Percentiles rank a stretch among this genome's conserved stretches.
These are phyloP conservation scores for Mortierella sp. DNA, from an alignment of 371 early-diverging fungal genomes.

Conservation along the genomic window DNA sequence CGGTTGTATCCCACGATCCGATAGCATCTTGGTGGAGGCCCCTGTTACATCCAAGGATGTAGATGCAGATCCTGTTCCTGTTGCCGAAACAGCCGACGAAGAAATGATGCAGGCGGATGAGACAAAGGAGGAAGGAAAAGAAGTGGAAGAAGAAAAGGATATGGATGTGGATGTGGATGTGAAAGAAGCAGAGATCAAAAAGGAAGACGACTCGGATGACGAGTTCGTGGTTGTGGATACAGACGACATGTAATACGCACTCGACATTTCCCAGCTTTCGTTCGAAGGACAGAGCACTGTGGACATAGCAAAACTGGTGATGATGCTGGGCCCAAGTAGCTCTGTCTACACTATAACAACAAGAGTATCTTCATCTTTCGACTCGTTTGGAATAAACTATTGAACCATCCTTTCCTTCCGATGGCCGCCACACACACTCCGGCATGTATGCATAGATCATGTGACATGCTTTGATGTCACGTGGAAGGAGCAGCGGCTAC, in stretches of 20 bases:
- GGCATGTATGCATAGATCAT: no score
- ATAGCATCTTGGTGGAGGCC: conserved; percentile 11
- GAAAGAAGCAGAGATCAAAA: neutral
- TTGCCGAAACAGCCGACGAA: neutral
- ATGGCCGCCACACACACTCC: no score
- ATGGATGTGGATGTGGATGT: neutral
- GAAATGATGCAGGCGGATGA: neutral
- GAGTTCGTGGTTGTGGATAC: conserved; percentile 42
- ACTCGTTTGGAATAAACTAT: no score
- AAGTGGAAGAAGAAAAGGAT: neutral
- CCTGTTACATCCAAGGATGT: neutral
- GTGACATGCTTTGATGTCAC: no score
- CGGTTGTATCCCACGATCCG: neutral
- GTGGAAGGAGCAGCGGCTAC: no score
- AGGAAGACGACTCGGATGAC: conserved; percentile 21
- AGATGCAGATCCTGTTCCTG: neutral
- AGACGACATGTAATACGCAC: conserved; percentile 26
- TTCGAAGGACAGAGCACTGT: no score
- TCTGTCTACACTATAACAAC: no score
- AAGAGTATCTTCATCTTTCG: no score
- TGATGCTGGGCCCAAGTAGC: no score
- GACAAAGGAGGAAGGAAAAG: neutral
- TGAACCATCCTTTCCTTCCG: no score
- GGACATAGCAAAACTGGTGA: no score
- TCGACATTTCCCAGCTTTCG: no score